Conservation (phyloP, 2,329 filamentous ascomycete species). For the Diaporthe sp. region DNA sequence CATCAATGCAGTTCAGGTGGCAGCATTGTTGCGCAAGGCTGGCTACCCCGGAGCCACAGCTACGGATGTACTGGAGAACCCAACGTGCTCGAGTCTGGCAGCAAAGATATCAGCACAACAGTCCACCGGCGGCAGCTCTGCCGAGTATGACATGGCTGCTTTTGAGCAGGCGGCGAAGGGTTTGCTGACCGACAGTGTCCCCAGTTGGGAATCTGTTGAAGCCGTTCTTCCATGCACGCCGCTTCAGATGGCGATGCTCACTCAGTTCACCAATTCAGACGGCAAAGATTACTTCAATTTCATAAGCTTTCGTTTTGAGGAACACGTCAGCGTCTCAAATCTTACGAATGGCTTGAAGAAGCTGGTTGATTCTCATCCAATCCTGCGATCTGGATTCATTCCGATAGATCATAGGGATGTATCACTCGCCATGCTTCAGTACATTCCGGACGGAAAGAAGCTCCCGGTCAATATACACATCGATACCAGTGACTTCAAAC, state of each 20-base stretch:
- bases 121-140: not conserved
- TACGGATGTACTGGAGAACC: conserved; percentile 79
- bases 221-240: conserved; percentile 82
- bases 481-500: conserved; percentile 45
- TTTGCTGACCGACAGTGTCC: conserved; percentile 47
- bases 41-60: conserved; percentile 71
- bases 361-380: conserved; percentile 70
- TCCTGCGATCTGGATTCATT: conserved; percentile 83
- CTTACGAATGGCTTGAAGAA: conserved; percentile 72
- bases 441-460: conserved; percentile 48
- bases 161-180: conserved; percentile 54
- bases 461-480: conserved; percentile 43
- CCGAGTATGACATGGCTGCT: conserved; percentile 54
- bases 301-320: conserved; percentile 65
- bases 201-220: conserved; percentile 58
- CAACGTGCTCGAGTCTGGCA: conserved; percentile 59
- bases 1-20: conserved; percentile 86
- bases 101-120: not conserved
- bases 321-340: conserved; percentile 51
- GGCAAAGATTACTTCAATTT: conserved; percentile 84
- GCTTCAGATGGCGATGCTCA: conserved; percentile 84
- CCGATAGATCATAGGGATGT: conserved; percentile 69
- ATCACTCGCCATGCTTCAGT: conserved; percentile 83
- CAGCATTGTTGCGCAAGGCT: conserved; percentile 72
- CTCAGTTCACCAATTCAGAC: conserved; percentile 76